Evolutionary conservation across 768 basidiomycete genomes (phyloP).

Genomic region (Leccinellum rugosiceps): DNA sequence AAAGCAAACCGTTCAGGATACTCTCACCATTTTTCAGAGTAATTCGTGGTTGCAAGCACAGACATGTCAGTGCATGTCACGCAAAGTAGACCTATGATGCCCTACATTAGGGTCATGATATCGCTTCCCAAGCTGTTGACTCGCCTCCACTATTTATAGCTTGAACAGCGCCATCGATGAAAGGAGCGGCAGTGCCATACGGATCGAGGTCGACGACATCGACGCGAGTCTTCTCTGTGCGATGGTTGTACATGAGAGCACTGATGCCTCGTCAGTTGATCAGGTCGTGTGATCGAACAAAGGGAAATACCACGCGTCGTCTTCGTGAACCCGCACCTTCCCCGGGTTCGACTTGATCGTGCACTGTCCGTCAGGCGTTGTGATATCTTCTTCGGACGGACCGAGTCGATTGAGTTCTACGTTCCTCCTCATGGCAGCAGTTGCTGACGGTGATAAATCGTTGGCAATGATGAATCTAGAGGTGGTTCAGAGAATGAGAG

Average conservation of each 20-base stretch:
- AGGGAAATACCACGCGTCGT: conserved; percentile 81
- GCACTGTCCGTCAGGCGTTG: conserved; percentile 5
- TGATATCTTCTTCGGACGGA: conserved; percentile 25
- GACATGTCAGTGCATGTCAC: conserved; percentile 97
- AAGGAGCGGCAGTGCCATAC: conserved; percentile 95
- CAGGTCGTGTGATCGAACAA: background rate
- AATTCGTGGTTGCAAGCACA: conserved; percentile 90
- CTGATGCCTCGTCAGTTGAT: conserved; percentile 37
- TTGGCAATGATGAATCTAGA: conserved; percentile 93
- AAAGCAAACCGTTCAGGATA: background rate
- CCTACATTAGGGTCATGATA: background rate
- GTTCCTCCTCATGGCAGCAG: conserved; percentile 83
- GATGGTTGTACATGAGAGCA: conserved; percentile 86
- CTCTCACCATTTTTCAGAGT: conserved; percentile 89
- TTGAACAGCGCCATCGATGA: conserved; percentile 93
- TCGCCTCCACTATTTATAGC: conserved; percentile 82
- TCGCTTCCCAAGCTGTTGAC: conserved; percentile 13
- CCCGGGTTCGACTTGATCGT: conserved; percentile 29
- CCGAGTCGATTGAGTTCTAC: conserved; percentile 76
- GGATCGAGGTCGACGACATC: conserved; percentile 98
- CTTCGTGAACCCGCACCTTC: conserved; percentile 82
- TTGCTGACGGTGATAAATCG: conserved; percentile 81
- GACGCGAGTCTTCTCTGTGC: conserved; percentile 67
- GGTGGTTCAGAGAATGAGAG: conserved; percentile 28
- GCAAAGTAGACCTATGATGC: conserved; percentile 67